Evolutionary conservation across 2,329 filamentous ascomycete species (phyloP), one percentile per base, ranked within the genome.

Genomic region (Venturia aucupariae): DNA sequence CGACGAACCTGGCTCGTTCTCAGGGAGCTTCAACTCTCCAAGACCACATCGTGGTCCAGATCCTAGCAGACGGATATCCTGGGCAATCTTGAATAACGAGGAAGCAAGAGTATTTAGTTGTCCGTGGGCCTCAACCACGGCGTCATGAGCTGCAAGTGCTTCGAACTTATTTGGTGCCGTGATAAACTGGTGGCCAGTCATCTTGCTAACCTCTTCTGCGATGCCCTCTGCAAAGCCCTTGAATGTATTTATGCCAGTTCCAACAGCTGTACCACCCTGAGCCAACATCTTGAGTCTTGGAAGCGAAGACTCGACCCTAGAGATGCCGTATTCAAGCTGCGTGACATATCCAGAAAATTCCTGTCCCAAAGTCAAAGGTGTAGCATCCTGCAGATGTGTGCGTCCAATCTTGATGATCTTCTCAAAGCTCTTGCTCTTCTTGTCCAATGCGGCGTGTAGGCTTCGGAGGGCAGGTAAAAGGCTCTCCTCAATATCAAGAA

Each of bases 91-190:
- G 85, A 90, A 95, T 63, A 99, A 87, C 63, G 92, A 96, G 66
- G 83, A 81, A 59, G 94, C 92, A 66, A 97, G 84, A 35, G 92
- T 97, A 83, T 97, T 97, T 73, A 99, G 86, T 69, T 90, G 87
- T 67, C 94, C 94, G 69, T 90, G 91, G 62, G 93, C 93, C 80
- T 97, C 92, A 66, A 97, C 92, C 70, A 97, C 86, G 68, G 93
- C 91, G 74, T 99, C 94, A 78, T 99, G 94, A 61, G 94, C 91
- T 66, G 94, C 94, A 51, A 99, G 86, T 3, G 94, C 88, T 81
- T 97, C 94, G 74, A 99, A 99, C 82, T 99, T 99, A 86, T 99
- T 99, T 69, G 94, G 93, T 15, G 94, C 94, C 11, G 94, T 97
- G 80, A 90, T 86, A 83, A 99, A 99, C 74, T 94, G 82, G 71